Evolutionary conservation across 106 monocot genomes (phyloP).

Genomic region (Dioscorea dumetorum): DNA sequence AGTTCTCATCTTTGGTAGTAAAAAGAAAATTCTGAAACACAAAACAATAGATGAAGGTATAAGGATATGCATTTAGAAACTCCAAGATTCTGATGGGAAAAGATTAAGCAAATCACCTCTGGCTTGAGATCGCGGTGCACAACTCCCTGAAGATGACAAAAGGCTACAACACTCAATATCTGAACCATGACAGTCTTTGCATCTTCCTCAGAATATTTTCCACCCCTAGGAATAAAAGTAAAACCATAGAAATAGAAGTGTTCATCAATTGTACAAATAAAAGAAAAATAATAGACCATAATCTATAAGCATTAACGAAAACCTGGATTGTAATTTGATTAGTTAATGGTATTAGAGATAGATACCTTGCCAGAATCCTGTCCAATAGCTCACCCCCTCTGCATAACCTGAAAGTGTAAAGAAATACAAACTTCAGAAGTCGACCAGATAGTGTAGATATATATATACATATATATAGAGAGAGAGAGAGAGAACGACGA

Average conservation of each 20-base stretch:
- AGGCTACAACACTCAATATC: conserved; percentile 73
- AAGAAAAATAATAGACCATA: neutral
- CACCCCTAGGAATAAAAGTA: conserved; percentile 45
- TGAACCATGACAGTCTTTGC: conserved; percentile 81
- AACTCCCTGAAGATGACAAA: conserved; percentile 98
- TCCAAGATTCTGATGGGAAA: neutral
- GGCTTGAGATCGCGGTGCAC: conserved; percentile 98
- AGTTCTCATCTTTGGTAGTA: conserved; percentile 73
- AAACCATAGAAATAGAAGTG: conserved; percentile 4
- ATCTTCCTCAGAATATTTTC: conserved; percentile 91
- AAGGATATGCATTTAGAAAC: neutral
- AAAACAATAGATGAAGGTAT: conserved; percentile 4
- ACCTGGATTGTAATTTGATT: neutral
- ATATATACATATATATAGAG: no score
- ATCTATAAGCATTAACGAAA: neutral
- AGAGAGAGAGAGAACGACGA: no score
- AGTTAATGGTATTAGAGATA: neutral
- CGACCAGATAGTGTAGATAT: no score
- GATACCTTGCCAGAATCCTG: conserved; percentile 83
- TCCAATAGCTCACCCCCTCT: conserved; percentile 95
- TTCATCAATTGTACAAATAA: neutral
- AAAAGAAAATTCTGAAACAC: conserved; percentile 88
- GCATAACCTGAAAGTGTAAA: conserved; percentile 55
- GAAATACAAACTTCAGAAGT: no score
- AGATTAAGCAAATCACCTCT: conserved; percentile 44